phyloP scores from a whole-genome alignment of 495 filamentous ascomycete genomes.

The Lepidopterella palustris region DNA sequence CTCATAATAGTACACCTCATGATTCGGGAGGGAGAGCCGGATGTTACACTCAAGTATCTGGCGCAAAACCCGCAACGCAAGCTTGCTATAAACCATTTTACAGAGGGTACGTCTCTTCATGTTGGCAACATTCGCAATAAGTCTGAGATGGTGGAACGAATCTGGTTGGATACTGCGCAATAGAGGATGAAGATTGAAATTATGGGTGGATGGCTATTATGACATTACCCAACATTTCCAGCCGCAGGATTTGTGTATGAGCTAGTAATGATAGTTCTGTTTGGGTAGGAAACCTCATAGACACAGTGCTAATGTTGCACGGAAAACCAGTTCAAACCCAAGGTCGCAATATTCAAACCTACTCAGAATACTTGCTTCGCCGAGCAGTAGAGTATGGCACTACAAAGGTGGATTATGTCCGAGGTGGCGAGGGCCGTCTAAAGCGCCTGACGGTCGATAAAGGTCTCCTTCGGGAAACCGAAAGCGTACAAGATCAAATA shows the following conservation, averaged over 20 bases:
- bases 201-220: too few relatives aligned
- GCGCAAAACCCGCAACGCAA: slow-evolving; percentile 68
- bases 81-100: slow-evolving; percentile 83
- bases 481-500: slow-evolving; percentile 85
- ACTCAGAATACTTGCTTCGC: slow-evolving; percentile 77
- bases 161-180: neutral
- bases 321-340: slow-evolving; percentile 72
- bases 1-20: slow-evolving; percentile 94
- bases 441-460: slow-evolving; percentile 88
- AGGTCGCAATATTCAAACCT: slow-evolving; percentile 88
- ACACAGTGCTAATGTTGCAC: slow-evolving; percentile 15
- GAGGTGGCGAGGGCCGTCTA: slow-evolving; percentile 71
- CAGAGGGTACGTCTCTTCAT: slow-evolving; percentile 63
- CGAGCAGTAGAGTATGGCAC: slow-evolving; percentile 75
- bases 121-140: neutral
- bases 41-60: slow-evolving; percentile 81
- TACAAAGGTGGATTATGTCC: slow-evolving; percentile 84
- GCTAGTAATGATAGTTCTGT: neutral
- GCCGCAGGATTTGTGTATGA: neutral
- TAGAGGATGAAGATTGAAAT: neutral
- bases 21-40: slow-evolving; percentile 89
- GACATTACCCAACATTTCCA: neutral
- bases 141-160: neutral
- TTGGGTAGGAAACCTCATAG: slow-evolving; percentile 1
- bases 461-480: slow-evolving; percentile 85